Evolutionary conservation across 305 asterid species (phyloP), one percentile per base, ranked within the genome.

Genomic region (Solanum chacoense): DNA sequence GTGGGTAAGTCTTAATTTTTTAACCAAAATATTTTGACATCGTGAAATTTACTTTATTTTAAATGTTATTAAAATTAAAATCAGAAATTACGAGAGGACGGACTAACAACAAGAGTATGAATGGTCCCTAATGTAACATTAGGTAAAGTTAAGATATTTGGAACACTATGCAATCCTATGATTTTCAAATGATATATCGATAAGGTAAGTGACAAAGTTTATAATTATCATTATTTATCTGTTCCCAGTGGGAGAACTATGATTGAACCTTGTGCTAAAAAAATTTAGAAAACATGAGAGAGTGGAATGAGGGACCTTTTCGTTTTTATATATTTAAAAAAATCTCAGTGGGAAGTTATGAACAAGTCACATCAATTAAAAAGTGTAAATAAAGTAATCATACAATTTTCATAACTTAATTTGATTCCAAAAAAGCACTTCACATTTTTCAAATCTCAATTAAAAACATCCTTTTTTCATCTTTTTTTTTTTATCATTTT

Each of bases 311-410:
- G 37, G 90, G 67, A 79, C 84, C 84, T 83, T 79, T 74, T 37
- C 40, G 42, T 65, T 32, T 36, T 11, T 45, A 6, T 83, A 50
- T 83, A 38, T 83, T 8, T 88, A 20, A 74, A 50, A 26, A 59
- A 50, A 22, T 14, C 35, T 74, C 3, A 59, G 86, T 87, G 91
- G 85, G 26, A 88, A 86, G 31, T 87, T 84, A 77, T 81, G 31
- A 78, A 50, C 71, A 72, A 71, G 90, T 88, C 87, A 32, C 88
- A 73, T 88, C 85, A 71, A 28, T 87, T 50, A 26, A 89, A 84
- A 37, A 29, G 22, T 74, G 76, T 45, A 89, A 78, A 75, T 65
- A 14, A 75, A 36, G 45, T 79, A 65, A 80, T 32, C 84, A 85
- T 59, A 80, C 40, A 35, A 77, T 88, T 12, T 28, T 87, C 36